phyloP scores from a whole-genome alignment of 495 filamentous ascomycete genomes.

The Cercophora scortea region DNA sequence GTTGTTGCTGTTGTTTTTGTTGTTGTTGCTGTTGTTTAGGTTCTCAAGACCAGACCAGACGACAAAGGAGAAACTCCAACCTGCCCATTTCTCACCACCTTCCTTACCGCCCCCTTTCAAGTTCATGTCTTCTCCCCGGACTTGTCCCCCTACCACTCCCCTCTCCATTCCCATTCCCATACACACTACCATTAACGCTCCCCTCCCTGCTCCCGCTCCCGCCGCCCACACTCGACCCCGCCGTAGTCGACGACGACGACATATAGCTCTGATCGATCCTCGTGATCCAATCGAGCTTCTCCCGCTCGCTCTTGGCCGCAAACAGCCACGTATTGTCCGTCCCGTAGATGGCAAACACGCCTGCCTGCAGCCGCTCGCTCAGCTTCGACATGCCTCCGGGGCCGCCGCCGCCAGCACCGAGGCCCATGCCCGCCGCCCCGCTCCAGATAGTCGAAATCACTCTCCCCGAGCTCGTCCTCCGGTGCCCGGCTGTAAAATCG shows the following conservation, averaged over 20 bases:
- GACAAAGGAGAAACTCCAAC: background rate
- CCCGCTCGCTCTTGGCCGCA: conserved; percentile 72
- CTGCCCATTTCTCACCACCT: background rate
- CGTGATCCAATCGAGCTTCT: conserved; percentile 92
- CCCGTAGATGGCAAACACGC: conserved; percentile 90
- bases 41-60: background rate
- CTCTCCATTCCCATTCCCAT: background rate
- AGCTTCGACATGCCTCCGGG: conserved; percentile 28
- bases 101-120: background rate
- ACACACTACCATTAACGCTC: no score
- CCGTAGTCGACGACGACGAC: conserved; percentile 10
- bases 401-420: background rate
- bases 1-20: background rate
- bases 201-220: background rate
- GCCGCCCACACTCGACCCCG: background rate
- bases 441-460: conserved; percentile 10
- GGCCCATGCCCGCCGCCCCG: background rate
- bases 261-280: conserved; percentile 56
- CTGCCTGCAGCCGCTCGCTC: conserved; percentile 49
- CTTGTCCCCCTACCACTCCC: background rate
- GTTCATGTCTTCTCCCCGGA: background rate
- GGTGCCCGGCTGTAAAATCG: background rate
- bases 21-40: background rate
- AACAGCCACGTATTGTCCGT: conserved; percentile 92
- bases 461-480: conserved; percentile 7